These are phyloP conservation scores for Neurospora sp. DNA, from an alignment of 495 filamentous ascomycete genomes.

Conservation along the genomic window DNA sequence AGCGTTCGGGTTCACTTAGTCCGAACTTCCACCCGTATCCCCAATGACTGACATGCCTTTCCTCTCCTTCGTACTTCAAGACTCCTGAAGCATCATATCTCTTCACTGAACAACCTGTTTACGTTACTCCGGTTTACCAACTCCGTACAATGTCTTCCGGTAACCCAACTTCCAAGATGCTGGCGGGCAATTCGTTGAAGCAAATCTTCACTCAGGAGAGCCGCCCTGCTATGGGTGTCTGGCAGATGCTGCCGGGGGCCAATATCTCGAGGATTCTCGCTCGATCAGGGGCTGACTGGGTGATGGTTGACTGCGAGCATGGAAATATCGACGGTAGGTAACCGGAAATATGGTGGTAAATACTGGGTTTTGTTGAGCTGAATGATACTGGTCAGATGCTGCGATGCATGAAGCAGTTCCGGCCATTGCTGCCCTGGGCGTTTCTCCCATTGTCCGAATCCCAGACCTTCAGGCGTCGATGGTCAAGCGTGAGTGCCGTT, in stretches of 20 bases:
- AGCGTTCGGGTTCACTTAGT: not conserved
- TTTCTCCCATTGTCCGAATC: constrained; percentile 57
- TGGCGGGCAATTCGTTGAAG: constrained; percentile 53
- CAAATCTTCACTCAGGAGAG: constrained; percentile 45
- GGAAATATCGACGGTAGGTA: constrained; percentile 64
- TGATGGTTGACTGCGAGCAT: constrained; percentile 68
- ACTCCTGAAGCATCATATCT: too few relatives aligned
- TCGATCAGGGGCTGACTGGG: constrained; percentile 60
- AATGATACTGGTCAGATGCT: constrained; percentile 40
- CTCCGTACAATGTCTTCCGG: constrained; percentile 5
- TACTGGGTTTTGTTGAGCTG: not conserved
- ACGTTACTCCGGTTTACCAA: not conserved
- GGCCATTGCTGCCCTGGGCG: constrained; percentile 54
- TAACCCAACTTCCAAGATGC: constrained; percentile 37
- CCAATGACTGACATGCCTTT: constrained; percentile 1
- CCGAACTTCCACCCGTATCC: not conserved
- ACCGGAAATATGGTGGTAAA: not conserved
- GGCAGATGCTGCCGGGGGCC: constrained; percentile 67
- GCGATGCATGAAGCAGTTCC: constrained; percentile 79
- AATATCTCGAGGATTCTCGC: constrained; percentile 62
- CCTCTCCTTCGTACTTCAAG: not conserved
- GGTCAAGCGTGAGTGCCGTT: constrained; percentile 51
- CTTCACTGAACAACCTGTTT: not conserved
- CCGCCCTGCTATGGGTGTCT: constrained; percentile 52
- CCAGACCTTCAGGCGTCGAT: constrained; percentile 58